phyloP scores from a whole-genome alignment of 371 early-diverging fungal species.

The Mucor circinelloides region DNA sequence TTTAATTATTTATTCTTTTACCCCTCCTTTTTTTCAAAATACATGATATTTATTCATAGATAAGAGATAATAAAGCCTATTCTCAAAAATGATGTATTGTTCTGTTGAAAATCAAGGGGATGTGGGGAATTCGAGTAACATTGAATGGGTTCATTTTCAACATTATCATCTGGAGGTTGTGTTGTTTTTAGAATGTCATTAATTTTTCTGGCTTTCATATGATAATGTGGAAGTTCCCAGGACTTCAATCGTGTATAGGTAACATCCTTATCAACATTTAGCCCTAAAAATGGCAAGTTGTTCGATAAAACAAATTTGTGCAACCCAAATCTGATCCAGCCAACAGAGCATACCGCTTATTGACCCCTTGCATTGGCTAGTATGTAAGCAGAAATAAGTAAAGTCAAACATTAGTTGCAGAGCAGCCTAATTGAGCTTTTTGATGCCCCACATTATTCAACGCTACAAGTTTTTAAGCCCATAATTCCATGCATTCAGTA shows the following conservation, averaged over 20 bases:
- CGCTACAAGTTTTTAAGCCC: no score
- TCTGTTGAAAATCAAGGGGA: neutral
- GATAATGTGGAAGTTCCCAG: neutral
- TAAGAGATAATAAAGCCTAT: neutral
- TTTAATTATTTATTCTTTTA: neutral
- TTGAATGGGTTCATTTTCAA: neutral
- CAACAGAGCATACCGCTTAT: neutral
- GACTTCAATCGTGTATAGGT: neutral
- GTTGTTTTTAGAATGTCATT: neutral
- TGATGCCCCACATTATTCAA: no score
- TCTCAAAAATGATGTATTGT: neutral
- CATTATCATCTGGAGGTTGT: no score
- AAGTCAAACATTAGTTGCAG: neutral
- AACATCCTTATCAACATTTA: neutral
- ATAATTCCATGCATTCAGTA: no score
- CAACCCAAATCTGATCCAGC: neutral
- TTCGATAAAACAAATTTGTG: neutral
- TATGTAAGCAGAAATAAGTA: neutral
- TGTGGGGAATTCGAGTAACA: neutral
- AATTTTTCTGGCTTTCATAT: neutral
- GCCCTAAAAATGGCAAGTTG: neutral
- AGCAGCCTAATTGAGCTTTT: no score
- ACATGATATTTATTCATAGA: neutral
- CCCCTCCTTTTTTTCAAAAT: neutral
- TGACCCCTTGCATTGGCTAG: no score